Base-by-base conservation (phyloP, 1,139 yeast species). In the Kodamaea alishanica region DNA sequence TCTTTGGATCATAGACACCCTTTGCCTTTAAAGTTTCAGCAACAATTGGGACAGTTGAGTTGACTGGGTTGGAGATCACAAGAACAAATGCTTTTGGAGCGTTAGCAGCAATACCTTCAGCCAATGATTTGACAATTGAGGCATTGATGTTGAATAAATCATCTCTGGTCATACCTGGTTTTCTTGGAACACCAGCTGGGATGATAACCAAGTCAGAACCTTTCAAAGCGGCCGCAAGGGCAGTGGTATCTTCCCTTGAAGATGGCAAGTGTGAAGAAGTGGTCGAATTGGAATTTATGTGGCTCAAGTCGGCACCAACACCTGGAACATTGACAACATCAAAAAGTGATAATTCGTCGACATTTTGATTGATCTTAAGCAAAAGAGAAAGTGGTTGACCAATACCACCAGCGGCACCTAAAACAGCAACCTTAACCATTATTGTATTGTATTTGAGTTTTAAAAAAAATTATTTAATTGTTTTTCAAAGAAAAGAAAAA, bases 111-210 rank as follows among this genome's bases (percentile, higher is more conserved):
- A 84, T 81, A 30, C 95, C 90, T 65, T 84, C 77, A 53, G 96
- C 95, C 62, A 92, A 77, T 61, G 84, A 95, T 64, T 94, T 83
- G 50, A 92, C 95, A 62, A 92, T 92, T 37, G 95, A 84, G 37
- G 98, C 98, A 63, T 92, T 92, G 70, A 95, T 90, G 75, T 88
- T 87, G 83, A 92, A 92, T 62, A 92, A 78, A 63, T 92, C 98
- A 65, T 92, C 98, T 77, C 95, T 80, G 57, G 97, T 89, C 97
- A 90, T 90, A 62, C 97, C 97, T 50, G 97, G 97, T 76, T 92
- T 92, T 77, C 98, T 86, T 70, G 98, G 98, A 43, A 92, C 96
- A 71, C 98, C 98, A 43, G 98, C 98, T 56, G 98, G 97, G 65
- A 92, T 90, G 53, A 92, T 75, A 44, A 92, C 95, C 51, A 92